These are phyloP conservation scores for Petunia axillaris DNA, from an alignment of 257 asterid species.

Conservation along the genomic window DNA sequence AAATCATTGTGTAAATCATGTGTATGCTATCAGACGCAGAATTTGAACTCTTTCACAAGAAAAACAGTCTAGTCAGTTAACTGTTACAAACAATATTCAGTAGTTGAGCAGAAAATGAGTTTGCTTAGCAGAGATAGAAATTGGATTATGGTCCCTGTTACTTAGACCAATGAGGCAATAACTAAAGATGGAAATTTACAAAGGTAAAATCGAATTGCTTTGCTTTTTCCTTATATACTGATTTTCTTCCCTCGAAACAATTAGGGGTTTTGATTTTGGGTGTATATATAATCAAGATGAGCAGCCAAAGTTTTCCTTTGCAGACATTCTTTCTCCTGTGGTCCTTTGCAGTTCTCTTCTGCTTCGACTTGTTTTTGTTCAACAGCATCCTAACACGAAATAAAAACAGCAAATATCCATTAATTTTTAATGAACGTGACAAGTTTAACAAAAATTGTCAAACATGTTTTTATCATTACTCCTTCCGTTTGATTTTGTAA, in stretches of 20 bases:
- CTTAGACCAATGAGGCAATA: background rate
- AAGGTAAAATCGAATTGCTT: too few species aligned
- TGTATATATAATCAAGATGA: conserved; percentile 25
- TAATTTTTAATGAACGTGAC: background rate
- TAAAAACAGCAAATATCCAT: background rate
- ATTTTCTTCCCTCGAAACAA: too few species aligned
- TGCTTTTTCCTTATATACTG: background rate
- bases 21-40: too few species aligned
- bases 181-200: background rate
- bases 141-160: too few species aligned
- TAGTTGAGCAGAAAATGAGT: background rate
- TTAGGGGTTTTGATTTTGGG: conserved; percentile 23
- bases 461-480: too few species aligned
- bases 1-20: too few species aligned
- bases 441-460: background rate
- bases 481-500: too few species aligned
- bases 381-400: background rate
- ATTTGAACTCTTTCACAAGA: too few species aligned
- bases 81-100: background rate
- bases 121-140: background rate
- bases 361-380: background rate
- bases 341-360: background rate
- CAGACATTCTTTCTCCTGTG: conserved; percentile 19
- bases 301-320: conserved; percentile 23
- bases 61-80: background rate